Base-by-base conservation (phyloP, 257 asterid species). In the Catharanthus roseus region DNA sequence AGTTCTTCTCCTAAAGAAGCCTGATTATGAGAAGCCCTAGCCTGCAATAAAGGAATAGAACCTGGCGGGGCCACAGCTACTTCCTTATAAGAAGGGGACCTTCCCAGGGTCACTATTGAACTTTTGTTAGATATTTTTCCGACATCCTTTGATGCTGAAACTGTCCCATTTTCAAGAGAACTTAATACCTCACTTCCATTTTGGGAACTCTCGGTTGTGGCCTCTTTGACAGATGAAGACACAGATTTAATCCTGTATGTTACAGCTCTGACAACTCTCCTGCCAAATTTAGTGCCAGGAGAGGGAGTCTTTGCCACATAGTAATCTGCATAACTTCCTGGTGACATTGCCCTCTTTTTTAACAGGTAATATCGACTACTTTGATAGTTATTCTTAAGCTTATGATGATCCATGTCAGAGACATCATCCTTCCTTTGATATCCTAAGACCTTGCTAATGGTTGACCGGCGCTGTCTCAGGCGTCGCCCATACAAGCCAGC, bases 21-120 rank as follows among this genome's bases (percentile, higher is more conserved):
- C 70, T 84, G 91, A 77, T 83, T 80, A 70, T 74, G 80, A 55
- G 85, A 79, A 77, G 57, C 81, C 77, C 84, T 83, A 55, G 65
- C 86, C 80, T 90, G 96, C 80, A 93, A 77, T 86, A 85, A 82
- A 41, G 88, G 82, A 76, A 93, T 85, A 77, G 96, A 84, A 74
- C 98, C 98, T 1, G 98, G 98, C 24, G 96, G 98, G 66, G 98
- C 98, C 77, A 93, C 78, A 69, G 98, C 96, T 72, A 93, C 98
- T 76, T 93, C 98, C 91, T 93, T 93, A 74, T 93, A 93, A 24
- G 98, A 93, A 72, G 96, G 97, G 72, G 99, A 91, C 77, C 85
- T 89, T 67, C 97, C 97, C 72, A 93, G 82, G 78, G 85, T 88
- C 61, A 89, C 96, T 44, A 93, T 77, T 65, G 96, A 85, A 78